Conservation (phyloP, 2,329 filamentous ascomycete genomes). For the Fusarium bulbicola region DNA sequence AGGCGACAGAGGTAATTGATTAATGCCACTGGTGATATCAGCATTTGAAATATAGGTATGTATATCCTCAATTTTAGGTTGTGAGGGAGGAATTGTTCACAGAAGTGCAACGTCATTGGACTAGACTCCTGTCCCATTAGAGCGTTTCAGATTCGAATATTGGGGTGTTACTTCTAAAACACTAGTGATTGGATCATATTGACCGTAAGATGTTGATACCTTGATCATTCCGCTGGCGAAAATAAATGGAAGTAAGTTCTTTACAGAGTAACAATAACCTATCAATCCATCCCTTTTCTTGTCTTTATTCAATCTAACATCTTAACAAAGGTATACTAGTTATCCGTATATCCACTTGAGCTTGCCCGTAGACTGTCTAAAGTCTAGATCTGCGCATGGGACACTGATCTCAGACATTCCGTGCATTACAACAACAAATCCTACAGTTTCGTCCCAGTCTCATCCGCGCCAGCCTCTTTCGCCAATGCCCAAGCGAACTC, state of each 20-base stretch:
- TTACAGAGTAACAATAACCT: neutral
- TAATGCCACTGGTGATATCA: neutral
- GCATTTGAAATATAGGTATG: neutral
- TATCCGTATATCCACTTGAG: neutral
- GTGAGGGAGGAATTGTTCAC: neutral
- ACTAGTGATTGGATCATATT: slow-evolving; percentile 34
- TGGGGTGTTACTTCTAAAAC: slow-evolving; percentile 13
- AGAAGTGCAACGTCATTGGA: slow-evolving; percentile 35
- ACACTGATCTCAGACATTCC: neutral
- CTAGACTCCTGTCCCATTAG: neutral
- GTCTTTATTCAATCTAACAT: neutral
- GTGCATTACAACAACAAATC: neutral
- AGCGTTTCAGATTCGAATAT: slow-evolving; percentile 33
- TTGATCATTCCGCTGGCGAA: neutral
- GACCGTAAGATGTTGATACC: neutral
- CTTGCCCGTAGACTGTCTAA: neutral
- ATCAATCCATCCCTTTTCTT: neutral
- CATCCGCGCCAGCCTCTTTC: slow-evolving; percentile 50
- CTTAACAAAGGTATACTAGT: neutral
- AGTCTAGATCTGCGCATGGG: neutral
- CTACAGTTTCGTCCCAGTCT: slow-evolving; percentile 42
- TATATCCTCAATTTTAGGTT: neutral
- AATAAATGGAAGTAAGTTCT: neutral
- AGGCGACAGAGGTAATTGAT: neutral
- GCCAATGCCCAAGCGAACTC: slow-evolving; percentile 82